Evolutionary conservation across 1,139 yeast genomes (phyloP), one percentile per base, ranked within the genome.

Genomic region (Geotrichum phurueaensis): DNA sequence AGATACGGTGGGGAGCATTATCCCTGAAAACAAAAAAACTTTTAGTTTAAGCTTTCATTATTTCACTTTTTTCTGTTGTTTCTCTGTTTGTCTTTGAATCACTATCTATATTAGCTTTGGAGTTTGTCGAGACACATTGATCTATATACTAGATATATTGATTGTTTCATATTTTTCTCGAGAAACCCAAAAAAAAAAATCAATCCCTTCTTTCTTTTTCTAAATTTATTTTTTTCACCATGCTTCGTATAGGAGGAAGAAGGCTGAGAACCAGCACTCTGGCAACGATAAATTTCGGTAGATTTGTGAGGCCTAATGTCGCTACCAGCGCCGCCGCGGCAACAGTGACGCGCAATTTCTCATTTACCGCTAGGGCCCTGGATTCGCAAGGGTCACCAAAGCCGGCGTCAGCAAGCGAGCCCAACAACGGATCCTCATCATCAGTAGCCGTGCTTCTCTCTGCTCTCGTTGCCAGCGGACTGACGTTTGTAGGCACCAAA

Each of bases 401-500:
- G 3, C n/a, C 47, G 9, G 20, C 7, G 18, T 39, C 47, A 7
- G 1, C 47, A 13, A 39, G n/a, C 7, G 18, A 13, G 20, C 31
- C 31, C 31, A 39, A 7, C 47, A 3, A 22, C 20, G 47, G 47
- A 4, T 39, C 47, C 9, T 39, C 47, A 15, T 39, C 47, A n/a
- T 39, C 47, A 6, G 18, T 18, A n/a, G 47, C 47, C 18, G 18
- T 47, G 13, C 27, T 49, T 20, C 27, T 51, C 7, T 48, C 60
- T 12, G 51, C 60, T 20, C 18, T 39, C 0, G 33, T 54, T 1
- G 55, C 53, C 12, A 51, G 54, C 13, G 60, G 55, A 4, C 15
- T 58, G 15, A 58, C 60, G 7, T 58, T 27, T 51, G 10, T 27
- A 10, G 52, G 52, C 2, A 58, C 60, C 25, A 52, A 48, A 12